phyloP scores from a whole-genome alignment of 345 rosid species.

The Triadica sebifera region DNA sequence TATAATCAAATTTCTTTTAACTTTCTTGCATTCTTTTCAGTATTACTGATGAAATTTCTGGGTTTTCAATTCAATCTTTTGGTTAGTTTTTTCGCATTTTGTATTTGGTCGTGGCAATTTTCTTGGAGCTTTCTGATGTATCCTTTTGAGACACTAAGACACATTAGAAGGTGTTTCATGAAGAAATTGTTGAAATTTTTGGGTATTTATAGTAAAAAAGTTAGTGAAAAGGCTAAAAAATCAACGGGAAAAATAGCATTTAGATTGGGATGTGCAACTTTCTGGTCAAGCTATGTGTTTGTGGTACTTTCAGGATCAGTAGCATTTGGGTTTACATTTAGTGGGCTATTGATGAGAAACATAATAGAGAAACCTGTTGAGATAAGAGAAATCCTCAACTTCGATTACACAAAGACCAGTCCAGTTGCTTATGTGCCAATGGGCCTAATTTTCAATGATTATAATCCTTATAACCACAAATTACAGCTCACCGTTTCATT shows the following conservation, averaged over 20 bases:
- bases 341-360: slow-evolving; percentile 20
- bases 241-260: neutral
- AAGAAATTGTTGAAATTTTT: slow-evolving; percentile 19
- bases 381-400: slow-evolving; percentile 21
- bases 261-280: slow-evolving; percentile 24
- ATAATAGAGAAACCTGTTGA: slow-evolving; percentile 32
- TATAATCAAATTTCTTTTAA: slow-evolving; percentile 13
- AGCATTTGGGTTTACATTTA: slow-evolving; percentile 24
- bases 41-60: slow-evolving; percentile 17
- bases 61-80: slow-evolving; percentile 30
- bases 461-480: slow-evolving; percentile 32
- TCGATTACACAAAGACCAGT: slow-evolving; percentile 33
- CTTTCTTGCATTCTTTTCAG: slow-evolving; percentile 11
- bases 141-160: slow-evolving; percentile 20
- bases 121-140: slow-evolving; percentile 19
- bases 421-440: slow-evolving; percentile 31
- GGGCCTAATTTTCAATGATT: slow-evolving; percentile 4
- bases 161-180: slow-evolving; percentile 14
- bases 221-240: slow-evolving; percentile 16
- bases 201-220: slow-evolving; percentile 10
- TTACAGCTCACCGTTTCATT: slow-evolving; percentile 31
- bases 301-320: slow-evolving; percentile 27
- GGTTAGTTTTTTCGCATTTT: slow-evolving; percentile 26
- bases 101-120: slow-evolving; percentile 26
- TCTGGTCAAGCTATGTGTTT: slow-evolving; percentile 30